A percentile compares a stretch with the other conserved stretches of the same genome.
These are phyloP conservation scores for Neoboletus magnificus DNA, from an alignment of 768 basidiomycete species.

Conservation along the genomic window DNA sequence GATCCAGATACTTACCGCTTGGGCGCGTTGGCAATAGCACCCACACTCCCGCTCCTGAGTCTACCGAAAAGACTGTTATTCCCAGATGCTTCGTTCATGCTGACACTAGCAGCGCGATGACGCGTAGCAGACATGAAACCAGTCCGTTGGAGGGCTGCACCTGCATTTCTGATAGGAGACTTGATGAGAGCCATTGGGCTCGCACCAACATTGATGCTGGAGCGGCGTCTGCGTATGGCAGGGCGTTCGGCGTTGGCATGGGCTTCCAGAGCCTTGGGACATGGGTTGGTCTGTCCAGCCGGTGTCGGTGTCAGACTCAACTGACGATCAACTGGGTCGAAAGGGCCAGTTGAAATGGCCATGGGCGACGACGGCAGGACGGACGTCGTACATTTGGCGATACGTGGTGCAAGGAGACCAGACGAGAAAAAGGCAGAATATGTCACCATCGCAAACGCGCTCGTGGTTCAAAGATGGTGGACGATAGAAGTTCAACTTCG, in stretches of 20 bases:
- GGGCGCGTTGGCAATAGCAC: constrained; percentile 29
- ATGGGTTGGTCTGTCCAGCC: constrained; percentile 21
- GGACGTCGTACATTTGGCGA: constrained; percentile 24
- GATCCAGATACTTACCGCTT: constrained; percentile 30
- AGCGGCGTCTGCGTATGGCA: constrained; percentile 57
- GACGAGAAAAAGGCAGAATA: constrained; percentile 73
- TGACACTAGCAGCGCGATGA: constrained; percentile 46
- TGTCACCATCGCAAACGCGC: constrained; percentile 32
- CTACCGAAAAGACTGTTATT: constrained; percentile 47
- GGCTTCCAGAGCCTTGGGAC: constrained; percentile 22
- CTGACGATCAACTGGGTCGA: constrained; percentile 36
- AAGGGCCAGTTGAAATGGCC: constrained; percentile 15
- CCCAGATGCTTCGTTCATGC: constrained; percentile 33
- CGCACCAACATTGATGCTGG: constrained; percentile 53
- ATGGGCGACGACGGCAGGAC: constrained; percentile 25
- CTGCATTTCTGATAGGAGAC: constrained; percentile 50
- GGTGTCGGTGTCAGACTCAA: constrained; percentile 38
- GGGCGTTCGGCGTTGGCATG: constrained; percentile 31
- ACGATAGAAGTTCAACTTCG: constrained; percentile 17
- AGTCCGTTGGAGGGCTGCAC: constrained; percentile 48
- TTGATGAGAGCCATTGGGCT: constrained; percentile 59
- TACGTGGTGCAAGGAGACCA: constrained; percentile 56
- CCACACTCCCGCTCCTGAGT: constrained; percentile 53
- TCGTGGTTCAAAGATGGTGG: not conserved
- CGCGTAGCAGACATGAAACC: constrained; percentile 38